A percentile compares a stretch with the other conserved stretches of the same genome.
Evolutionary conservation across 129 eudicot species (phyloP).

Genomic region (Lactuca sativa): DNA sequence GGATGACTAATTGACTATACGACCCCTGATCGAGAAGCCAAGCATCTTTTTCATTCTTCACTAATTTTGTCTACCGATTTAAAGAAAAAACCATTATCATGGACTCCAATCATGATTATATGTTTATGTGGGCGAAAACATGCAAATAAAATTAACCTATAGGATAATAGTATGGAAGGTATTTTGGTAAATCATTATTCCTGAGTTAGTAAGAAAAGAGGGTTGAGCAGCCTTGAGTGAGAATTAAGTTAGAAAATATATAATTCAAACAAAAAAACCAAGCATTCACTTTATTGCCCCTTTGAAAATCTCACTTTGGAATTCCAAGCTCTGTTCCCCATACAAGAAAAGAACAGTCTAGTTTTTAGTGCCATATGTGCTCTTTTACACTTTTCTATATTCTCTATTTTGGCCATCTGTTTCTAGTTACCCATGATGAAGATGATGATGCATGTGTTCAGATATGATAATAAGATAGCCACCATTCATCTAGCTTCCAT

Average conservation of each 20-base stretch:
- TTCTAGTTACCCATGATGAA: conserved; percentile 30
- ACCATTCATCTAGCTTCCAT: conserved; percentile 18
- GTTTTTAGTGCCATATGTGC: conserved; percentile 70
- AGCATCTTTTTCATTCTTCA: conserved; percentile 62
- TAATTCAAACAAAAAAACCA: conserved; percentile 40
- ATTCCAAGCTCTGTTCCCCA: conserved; percentile 90
- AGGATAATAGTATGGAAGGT: conserved; percentile 21
- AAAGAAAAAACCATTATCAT: conserved; percentile 48
- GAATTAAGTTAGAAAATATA: conserved; percentile 45
- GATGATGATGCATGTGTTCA: conserved; percentile 20
- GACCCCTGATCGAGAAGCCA: conserved; percentile 57
- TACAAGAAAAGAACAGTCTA: conserved; percentile 62
- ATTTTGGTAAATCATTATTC: conserved; percentile 41
- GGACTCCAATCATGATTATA: conserved; percentile 37
- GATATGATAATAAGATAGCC: conserved; percentile 25
- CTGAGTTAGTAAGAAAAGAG: conserved; percentile 76
- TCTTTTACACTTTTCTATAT: conserved; percentile 56
- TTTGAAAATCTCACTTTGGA: conserved; percentile 81
- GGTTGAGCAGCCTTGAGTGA: conserved; percentile 28
- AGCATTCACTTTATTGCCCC: conserved; percentile 68
- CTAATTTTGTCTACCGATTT: conserved; percentile 33
- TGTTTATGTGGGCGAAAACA: conserved; percentile 19
- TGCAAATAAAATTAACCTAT: conserved; percentile 10
- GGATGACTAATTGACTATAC: conserved; percentile 44
- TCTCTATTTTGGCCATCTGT: conserved; percentile 36